A percentile compares a stretch with the other conserved stretches of the same genome.
These are phyloP conservation scores for Madurella fahalii DNA, from an alignment of 2,329 filamentous ascomycete genomes.

Conservation along the genomic window DNA sequence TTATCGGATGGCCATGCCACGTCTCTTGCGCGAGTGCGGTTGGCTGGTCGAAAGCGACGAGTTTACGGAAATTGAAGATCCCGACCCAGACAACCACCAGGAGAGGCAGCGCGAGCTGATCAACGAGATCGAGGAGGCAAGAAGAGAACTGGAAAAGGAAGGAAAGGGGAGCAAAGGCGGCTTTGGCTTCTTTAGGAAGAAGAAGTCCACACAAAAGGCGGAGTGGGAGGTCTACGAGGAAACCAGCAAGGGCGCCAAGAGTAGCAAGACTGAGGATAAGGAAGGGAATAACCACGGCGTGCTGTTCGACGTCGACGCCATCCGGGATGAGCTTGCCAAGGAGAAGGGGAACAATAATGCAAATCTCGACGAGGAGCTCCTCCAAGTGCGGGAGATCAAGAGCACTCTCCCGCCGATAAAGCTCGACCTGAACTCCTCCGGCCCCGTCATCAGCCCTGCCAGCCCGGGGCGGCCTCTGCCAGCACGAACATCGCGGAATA, in stretches of 20 bases:
- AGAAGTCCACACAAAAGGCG: slow-evolving; percentile 76
- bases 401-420: slow-evolving; percentile 90
- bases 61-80: slow-evolving; percentile 94
- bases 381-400: slow-evolving; percentile 74
- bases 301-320: slow-evolving; percentile 93
- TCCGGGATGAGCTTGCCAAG: slow-evolving; percentile 75
- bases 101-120: slow-evolving; percentile 88
- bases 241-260: slow-evolving; percentile 39
- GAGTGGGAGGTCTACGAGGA: slow-evolving; percentile 96
- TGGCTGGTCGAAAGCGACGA: slow-evolving; percentile 92
- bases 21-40: slow-evolving; percentile 77
- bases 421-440: slow-evolving; percentile 49
- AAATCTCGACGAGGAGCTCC: slow-evolving; percentile 33
- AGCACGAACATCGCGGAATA: slow-evolving; percentile 30
- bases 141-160: slow-evolving; percentile 78
- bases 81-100: slow-evolving; percentile 88
- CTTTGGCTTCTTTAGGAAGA: slow-evolving; percentile 77
- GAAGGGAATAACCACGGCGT: slow-evolving; percentile 58
- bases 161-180: slow-evolving; percentile 49
- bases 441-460: background rate
- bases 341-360: slow-evolving; percentile 47
- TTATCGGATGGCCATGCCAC: slow-evolving; percentile 89
- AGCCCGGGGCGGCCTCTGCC: slow-evolving; percentile 32
- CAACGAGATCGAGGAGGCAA: slow-evolving; percentile 91
- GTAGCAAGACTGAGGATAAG: slow-evolving; percentile 44